Evolutionary conservation across 306 rosid genomes (phyloP).

Genomic region (Pyrus bretschneideri): DNA sequence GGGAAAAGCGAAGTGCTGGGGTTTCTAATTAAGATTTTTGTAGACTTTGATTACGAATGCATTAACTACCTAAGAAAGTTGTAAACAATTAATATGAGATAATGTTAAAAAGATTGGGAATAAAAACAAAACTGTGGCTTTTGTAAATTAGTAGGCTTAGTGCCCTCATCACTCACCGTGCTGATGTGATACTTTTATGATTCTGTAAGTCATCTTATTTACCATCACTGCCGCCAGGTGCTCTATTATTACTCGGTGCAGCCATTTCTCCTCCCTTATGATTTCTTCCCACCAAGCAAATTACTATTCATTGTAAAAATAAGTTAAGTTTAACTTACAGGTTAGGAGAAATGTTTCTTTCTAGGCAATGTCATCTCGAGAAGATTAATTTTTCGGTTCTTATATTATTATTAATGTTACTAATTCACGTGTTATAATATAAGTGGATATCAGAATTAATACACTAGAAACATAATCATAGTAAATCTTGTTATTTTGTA

Average conservation of each 20-base stretch:
- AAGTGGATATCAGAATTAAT: too few species aligned
- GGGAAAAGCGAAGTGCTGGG: neutral
- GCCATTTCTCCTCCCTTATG: neutral
- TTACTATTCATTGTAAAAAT: neutral
- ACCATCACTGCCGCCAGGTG: neutral
- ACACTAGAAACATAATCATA: too few species aligned
- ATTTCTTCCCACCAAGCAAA: neutral
- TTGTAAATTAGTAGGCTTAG: neutral
- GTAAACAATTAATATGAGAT: neutral
- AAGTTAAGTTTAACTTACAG: too few species aligned
- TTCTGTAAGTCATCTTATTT: neutral
- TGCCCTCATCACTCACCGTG: neutral
- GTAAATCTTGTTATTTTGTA: neutral
- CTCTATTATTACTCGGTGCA: slow-evolving; percentile 7
- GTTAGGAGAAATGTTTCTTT: too few species aligned
- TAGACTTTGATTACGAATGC: neutral
- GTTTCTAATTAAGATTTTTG: neutral
- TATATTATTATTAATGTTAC: too few species aligned
- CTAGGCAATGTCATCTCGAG: neutral
- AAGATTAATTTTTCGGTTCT: too few species aligned
- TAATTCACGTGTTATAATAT: too few species aligned
- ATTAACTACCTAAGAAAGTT: neutral
- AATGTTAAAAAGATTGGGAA: neutral
- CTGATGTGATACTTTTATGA: neutral
- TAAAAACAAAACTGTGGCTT: neutral